phyloP scores from a whole-genome alignment of 495 filamentous ascomycete genomes.

The Aspergillus bridgeri region DNA sequence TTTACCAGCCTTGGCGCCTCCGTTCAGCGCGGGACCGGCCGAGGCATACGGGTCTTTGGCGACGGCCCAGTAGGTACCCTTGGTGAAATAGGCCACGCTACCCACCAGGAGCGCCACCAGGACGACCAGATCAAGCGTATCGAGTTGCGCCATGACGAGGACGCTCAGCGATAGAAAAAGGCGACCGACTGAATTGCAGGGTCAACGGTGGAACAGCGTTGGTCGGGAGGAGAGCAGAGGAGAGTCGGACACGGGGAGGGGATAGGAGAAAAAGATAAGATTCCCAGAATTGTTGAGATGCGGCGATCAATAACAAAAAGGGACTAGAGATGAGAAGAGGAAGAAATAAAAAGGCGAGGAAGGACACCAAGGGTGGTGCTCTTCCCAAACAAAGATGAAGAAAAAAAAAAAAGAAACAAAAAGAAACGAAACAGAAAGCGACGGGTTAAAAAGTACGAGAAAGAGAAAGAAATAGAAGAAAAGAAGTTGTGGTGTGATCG shows the following conservation, averaged over 20 bases:
- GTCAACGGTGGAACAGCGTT: not conserved
- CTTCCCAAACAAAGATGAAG: conserved; percentile 5
- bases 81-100: conserved; percentile 94
- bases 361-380: not conserved
- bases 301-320: not conserved
- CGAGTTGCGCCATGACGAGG: conserved; percentile 82
- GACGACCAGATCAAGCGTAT: conserved; percentile 91
- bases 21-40: conserved; percentile 63
- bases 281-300: not conserved
- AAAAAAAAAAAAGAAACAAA: conserved; percentile 19
- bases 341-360: not conserved
- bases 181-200: conserved; percentile 1
- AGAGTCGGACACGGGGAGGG: not conserved
- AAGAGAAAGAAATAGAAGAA: conserved; percentile 10
- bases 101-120: conserved; percentile 79
- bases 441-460: conserved; percentile 3
- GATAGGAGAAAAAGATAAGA: not conserved
- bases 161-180: conserved; percentile 1
- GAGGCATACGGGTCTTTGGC: conserved; percentile 83
- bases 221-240: conserved; percentile 7
- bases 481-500: conserved; percentile 27
- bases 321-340: not conserved
- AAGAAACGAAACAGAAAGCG: conserved; percentile 14
- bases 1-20: conserved; percentile 72
- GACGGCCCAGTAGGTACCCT: conserved; percentile 83